Base-by-base conservation (phyloP, 192 early-diverging fungal genomes). In the Mortierella alpina region DNA sequence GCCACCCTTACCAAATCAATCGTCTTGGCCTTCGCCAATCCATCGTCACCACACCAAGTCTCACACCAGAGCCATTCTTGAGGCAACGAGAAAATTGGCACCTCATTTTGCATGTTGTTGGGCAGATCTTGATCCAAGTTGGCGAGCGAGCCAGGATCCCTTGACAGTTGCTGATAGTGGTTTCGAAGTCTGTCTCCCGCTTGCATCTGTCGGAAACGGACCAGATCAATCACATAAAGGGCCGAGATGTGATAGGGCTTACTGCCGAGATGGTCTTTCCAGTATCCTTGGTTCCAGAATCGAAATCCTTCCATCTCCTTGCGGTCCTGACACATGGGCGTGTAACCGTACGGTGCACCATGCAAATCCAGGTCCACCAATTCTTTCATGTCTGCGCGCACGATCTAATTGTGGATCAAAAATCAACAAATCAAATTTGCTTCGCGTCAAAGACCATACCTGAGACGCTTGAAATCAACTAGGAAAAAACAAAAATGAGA, bases 21-120 rank as follows among this genome's bases (percentile, higher is more conserved):
- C 0, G 98, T 98, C 83, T 96, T 97, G 6, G 98, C 98, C 14
- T 63, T 91, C n/a, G 87, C 88, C 53, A 98, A 73, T 5, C 88
- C 88, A 59, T 88, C 90, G 73, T 98, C 95, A 41, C 92, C 91
- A 81, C 98, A 99, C 98, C 98, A 99, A 8, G 98, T 99, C 83
- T 98, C 96, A 74, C 98, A 99, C 98, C 98, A 99, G 56, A 99
- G 85, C 97, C 97, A 99, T 61, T 97, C 96, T 76, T 98, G 96
- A 3, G 96, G 96, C 78, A 99, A 80, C 5, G 95, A 96, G 66
- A 91, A 91, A 49, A 99, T 97, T 3, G 96, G 96, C 23, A 99
- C 93, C 22, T 92, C 74, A 71, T 95, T 92, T 66, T 94, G 91
- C 95, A 98, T 96, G 62, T 97, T 96, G 84, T 99, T 99, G 9